A percentile compares a stretch with the other conserved stretches of the same genome.
Conservation (phyloP, 1,139 yeast genomes). For the Yamadazyma oceani region DNA sequence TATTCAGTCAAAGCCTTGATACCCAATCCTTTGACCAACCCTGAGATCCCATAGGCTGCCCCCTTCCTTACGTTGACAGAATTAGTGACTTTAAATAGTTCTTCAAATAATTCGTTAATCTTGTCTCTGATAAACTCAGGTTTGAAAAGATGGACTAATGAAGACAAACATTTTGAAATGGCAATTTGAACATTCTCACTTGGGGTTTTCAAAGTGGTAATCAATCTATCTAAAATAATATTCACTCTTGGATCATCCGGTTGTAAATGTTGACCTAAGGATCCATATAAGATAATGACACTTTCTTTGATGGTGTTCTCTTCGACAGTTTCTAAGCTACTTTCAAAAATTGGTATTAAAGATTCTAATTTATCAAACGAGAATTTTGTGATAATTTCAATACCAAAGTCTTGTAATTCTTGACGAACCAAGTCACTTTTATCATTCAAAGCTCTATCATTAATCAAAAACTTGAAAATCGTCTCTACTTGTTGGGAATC, state of each 20-base stretch:
- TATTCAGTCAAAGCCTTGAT: conserved; percentile 71
- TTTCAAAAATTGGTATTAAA: conserved; percentile 77
- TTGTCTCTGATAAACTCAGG: conserved; percentile 46
- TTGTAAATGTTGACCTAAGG: conserved; percentile 78
- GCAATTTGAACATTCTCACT: conserved; percentile 89
- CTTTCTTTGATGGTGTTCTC: conserved; percentile 75
- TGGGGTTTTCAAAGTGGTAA: conserved; percentile 79
- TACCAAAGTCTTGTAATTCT: conserved; percentile 89
- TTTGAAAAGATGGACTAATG: conserved; percentile 64
- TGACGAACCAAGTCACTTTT: conserved; percentile 70
- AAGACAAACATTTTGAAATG: conserved; percentile 80
- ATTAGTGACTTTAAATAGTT: conserved; percentile 50
- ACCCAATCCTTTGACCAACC: conserved; percentile 88
- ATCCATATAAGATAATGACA: conserved; percentile 83
- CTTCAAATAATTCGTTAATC: conserved; percentile 55
- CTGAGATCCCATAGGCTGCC: conserved; percentile 95
- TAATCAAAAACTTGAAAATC: conserved; percentile 59
- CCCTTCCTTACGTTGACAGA: conserved; percentile 71
- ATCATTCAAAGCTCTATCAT: conserved; percentile 70
- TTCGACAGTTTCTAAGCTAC: conserved; percentile 47
- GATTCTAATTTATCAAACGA: conserved; percentile 67
- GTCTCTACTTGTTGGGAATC: conserved; percentile 37
- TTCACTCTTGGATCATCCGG: conserved; percentile 62
- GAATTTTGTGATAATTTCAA: conserved; percentile 61
- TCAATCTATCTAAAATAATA: conserved; percentile 64